phyloP scores from a whole-genome alignment of 2,329 filamentous ascomycete genomes.

The Verticillium zaregamsianum region DNA sequence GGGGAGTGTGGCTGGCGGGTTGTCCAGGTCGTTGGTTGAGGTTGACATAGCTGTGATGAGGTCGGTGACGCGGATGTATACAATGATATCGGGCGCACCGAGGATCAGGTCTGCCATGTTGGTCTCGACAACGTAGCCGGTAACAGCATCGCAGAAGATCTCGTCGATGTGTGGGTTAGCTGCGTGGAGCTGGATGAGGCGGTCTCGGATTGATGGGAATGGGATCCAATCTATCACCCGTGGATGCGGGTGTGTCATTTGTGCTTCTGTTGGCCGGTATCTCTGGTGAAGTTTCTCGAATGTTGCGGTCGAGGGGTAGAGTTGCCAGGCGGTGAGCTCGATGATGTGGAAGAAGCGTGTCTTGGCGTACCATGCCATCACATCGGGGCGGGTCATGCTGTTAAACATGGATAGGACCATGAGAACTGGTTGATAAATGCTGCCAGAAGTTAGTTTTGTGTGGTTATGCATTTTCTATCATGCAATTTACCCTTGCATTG shows the following conservation, averaged over 20 bases:
- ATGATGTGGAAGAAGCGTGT: constrained; percentile 28
- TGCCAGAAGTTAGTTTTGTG: not conserved
- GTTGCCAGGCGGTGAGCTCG: constrained; percentile 27
- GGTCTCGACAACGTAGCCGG: no score
- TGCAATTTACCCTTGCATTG: no score
- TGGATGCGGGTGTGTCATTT: constrained; percentile 19
- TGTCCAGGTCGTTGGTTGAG: not conserved
- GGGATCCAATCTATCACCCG: constrained; percentile 18
- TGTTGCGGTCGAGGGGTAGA: constrained; percentile 21
- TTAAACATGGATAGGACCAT: constrained; percentile 29
- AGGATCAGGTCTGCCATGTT: no score
- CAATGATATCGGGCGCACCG: no score
- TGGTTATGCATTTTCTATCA: no score
- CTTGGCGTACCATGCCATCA: constrained; percentile 35
- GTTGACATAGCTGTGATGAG: not conserved
- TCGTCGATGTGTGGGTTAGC: constrained; percentile 25
- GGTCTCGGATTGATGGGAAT: constrained; percentile 22
- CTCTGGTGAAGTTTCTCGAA: constrained; percentile 20
- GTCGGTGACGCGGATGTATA: no score
- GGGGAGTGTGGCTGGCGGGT: constrained; percentile 11
- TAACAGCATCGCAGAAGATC: constrained; percentile 24
- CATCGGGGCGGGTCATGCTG: constrained; percentile 27
- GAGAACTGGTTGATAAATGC: constrained; percentile 20
- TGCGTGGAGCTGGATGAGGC: constrained; percentile 22
- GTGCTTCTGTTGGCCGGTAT: constrained; percentile 21